Evolutionary conservation across 345 rosid genomes (phyloP), one percentile per base, ranked within the genome.

Genomic region (Salix caprea): DNA sequence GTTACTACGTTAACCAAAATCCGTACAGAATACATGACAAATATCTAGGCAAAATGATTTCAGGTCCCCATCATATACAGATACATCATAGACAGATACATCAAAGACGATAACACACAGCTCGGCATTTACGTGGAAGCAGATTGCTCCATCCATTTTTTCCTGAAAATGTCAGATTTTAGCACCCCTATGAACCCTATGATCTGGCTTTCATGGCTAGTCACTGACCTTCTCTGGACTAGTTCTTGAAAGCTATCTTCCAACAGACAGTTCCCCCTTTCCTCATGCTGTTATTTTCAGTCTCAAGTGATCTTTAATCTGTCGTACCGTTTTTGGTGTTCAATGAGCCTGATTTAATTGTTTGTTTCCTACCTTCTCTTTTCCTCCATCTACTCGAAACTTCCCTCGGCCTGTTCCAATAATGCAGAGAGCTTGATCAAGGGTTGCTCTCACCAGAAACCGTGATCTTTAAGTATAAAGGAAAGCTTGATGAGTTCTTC

Each of bases 391-490:
- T 42, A 42, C 46, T 42, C 46, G 46, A 42, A 42, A 61, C 28
- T 12, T 24, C 65, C 60, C 69, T 78, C 65, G 34, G 61, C 69
- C 60, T 64, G 4, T 46, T 32, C 24, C 77, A 70, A 70, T 80
- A 80, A 80, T 80, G 30, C 71, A 80, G 77, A 76, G 54, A 16
- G 36, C 28, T 21, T 6, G 7, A 61, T 19, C 50, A 28, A 28
- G 21, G 2, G 14, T 28, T n/a, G 4, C 78, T 77, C 74, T 23
- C 50, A 58, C 23, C 40, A 73, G 75, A 24, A 54, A 68, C 71
- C 86, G 86, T 84, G 80, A 80, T 74, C 79, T 65, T 76, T 46
- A 81, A 84, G 85, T 67, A 60, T 80, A 76, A 56, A 46, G 18
- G 68, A 72, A 36, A 75, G 15, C 65, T 21, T 19, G 9, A 61